phyloP scores from a whole-genome alignment of 2,329 filamentous ascomycete species.

The Monascus ruber region DNA sequence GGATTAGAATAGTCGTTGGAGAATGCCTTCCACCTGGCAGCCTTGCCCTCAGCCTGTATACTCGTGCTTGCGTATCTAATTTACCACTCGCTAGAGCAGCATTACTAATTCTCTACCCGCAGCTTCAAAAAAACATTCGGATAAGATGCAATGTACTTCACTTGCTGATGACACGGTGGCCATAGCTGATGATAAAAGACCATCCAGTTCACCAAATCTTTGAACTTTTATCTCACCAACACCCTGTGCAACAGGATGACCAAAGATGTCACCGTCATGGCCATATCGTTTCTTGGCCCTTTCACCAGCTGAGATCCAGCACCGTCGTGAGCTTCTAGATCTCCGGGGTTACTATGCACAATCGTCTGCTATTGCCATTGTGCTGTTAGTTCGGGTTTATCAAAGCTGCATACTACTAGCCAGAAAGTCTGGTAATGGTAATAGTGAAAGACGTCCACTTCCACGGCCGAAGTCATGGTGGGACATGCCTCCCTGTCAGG shows the following conservation, averaged over 20 bases:
- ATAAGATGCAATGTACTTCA: no score
- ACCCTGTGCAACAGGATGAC: no score
- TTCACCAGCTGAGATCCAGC: conserved; percentile 37
- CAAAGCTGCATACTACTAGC: conserved; percentile 6
- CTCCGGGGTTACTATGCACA: conserved; percentile 46
- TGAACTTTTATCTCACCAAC: no score
- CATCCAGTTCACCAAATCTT: no score
- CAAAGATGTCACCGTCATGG: conserved; percentile 20
- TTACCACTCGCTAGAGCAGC: no score
- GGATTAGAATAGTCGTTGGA: not conserved
- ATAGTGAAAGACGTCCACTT: conserved; percentile 2
- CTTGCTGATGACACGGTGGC: no score
- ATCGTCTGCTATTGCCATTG: conserved; percentile 38
- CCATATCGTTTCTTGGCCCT: conserved; percentile 44
- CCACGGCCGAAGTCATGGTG: conserved; percentile 28
- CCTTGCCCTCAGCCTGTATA: no score
- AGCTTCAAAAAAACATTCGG: no score
- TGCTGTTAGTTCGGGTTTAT: conserved; percentile 29
- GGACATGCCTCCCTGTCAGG: conserved; percentile 30
- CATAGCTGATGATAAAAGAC: no score
- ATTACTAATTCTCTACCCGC: no score
- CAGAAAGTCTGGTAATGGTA: conserved; percentile 1
- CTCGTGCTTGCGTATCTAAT: no score
- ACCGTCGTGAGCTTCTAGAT: conserved; percentile 43
- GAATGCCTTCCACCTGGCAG: not conserved